Evolutionary conservation across 2,329 filamentous ascomycete genomes (phyloP).

Genomic region (Botrytis medusae): DNA sequence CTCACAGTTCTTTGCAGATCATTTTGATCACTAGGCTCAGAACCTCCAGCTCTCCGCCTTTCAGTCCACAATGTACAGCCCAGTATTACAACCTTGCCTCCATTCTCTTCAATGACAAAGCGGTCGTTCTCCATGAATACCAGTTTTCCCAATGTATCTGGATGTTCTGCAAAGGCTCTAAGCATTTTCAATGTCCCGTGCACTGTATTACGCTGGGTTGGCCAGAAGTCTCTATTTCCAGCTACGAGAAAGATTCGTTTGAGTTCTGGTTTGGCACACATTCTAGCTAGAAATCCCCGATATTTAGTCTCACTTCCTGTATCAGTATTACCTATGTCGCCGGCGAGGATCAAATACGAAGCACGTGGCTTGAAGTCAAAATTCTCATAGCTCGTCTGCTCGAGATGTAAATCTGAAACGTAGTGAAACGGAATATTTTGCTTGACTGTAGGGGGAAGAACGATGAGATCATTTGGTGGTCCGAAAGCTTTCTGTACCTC

Average conservation of each 20-base stretch:
- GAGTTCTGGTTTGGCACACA: slow-evolving; percentile 10
- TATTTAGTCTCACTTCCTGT: background rate
- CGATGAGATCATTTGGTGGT: background rate
- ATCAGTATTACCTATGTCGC: background rate
- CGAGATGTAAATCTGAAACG: slow-evolving; percentile 14
- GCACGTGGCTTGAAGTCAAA: background rate
- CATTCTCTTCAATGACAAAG: background rate
- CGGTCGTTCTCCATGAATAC: background rate
- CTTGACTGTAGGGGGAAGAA: background rate
- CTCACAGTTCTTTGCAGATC: background rate
- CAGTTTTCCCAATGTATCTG: background rate
- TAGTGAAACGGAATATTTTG: slow-evolving; percentile 9
- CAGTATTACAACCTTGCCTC: background rate
- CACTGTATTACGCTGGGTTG: background rate
- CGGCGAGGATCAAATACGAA: background rate
- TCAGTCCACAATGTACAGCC: slow-evolving; percentile 14
- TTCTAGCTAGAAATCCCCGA: background rate
- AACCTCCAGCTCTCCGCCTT: rapidly evolving
- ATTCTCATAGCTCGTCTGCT: background rate
- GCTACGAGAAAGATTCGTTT: slow-evolving; percentile 1
- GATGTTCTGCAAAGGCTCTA: background rate
- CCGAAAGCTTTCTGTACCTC: background rate
- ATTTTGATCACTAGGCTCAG: background rate
- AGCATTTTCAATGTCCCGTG: background rate
- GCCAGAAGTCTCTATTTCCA: slow-evolving; percentile 13